These are phyloP conservation scores for Tirmania nivea DNA, from an alignment of 495 filamentous ascomycete genomes.

Conservation along the genomic window DNA sequence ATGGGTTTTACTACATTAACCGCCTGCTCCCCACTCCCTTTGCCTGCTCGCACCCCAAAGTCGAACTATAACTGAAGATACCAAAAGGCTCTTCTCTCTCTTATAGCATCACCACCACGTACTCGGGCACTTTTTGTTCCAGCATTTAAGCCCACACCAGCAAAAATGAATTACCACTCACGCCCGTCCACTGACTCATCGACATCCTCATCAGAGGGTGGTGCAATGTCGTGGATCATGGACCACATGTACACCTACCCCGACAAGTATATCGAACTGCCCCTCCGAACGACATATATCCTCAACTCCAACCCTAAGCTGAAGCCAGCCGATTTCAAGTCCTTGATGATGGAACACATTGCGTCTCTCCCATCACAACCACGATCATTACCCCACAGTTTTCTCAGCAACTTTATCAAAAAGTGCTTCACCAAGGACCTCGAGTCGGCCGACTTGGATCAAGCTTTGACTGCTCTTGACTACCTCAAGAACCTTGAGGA, in stretches of 20 bases:
- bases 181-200: constrained; percentile 1
- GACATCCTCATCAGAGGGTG: constrained; percentile 22
- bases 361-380: constrained; percentile 40
- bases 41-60: too few relatives aligned
- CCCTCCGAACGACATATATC: constrained; percentile 51
- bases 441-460: constrained; percentile 43
- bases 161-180: not conserved
- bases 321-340: constrained; percentile 38
- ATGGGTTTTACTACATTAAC: too few relatives aligned
- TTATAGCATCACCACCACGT: too few relatives aligned
- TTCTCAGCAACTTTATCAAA: constrained; percentile 43
- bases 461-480: constrained; percentile 48
- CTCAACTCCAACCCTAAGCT: constrained; percentile 38
- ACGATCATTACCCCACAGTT: constrained; percentile 42
- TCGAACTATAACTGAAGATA: too few relatives aligned
- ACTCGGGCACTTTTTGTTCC: too few relatives aligned
- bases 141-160: not conserved
- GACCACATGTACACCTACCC: constrained; percentile 49
- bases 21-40: too few relatives aligned
- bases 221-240: constrained; percentile 36
- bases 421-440: constrained; percentile 37
- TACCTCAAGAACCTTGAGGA: constrained; percentile 47
- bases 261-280: constrained; percentile 34
- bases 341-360: constrained; percentile 40
- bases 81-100: too few relatives aligned